Percentiles rank a stretch among this genome's conserved stretches.
phyloP scores from a whole-genome alignment of 345 rosid species.

The Limnanthes douglasii region DNA sequence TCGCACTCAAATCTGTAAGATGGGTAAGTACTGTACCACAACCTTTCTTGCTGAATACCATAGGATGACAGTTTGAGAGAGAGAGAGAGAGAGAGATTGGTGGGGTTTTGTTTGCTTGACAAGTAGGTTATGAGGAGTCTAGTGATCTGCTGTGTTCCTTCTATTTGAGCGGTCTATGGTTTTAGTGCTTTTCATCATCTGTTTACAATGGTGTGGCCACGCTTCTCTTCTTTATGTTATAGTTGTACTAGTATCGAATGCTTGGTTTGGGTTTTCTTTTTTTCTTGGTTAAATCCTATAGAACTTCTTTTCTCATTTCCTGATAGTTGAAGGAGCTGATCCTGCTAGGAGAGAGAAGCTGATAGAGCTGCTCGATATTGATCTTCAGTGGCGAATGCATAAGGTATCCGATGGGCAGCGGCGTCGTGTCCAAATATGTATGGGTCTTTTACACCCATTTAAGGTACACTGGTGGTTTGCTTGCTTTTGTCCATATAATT shows the following conservation, averaged over 20 bases:
- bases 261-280: not conserved
- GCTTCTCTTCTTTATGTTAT: not conserved
- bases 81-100: too few species aligned
- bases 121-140: slow-evolving; percentile 7
- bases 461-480: slow-evolving; percentile 28
- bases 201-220: not conserved
- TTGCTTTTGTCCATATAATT: not conserved
- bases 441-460: slow-evolving; percentile 95
- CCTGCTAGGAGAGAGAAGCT: slow-evolving; percentile 70
- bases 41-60: not conserved
- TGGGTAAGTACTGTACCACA: too few species aligned
- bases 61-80: too few species aligned
- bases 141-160: slow-evolving; percentile 13
- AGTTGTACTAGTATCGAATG: not conserved
- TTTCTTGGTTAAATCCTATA: not conserved
- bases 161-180: too few species aligned
- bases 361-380: slow-evolving; percentile 90
- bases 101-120: too few species aligned
- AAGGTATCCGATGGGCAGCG: slow-evolving; percentile 98
- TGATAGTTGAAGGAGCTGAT: slow-evolving; percentile 84
- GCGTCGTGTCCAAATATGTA: slow-evolving; percentile 92
- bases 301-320: not conserved
- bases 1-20: too few species aligned
- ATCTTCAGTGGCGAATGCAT: slow-evolving; percentile 95
- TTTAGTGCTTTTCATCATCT: too few species aligned